Percentiles rank a stretch among this genome's conserved stretches.
These are phyloP conservation scores for Yamadazyma atmosphaerica DNA, from an alignment of 1,139 yeast genomes.

Conservation along the genomic window DNA sequence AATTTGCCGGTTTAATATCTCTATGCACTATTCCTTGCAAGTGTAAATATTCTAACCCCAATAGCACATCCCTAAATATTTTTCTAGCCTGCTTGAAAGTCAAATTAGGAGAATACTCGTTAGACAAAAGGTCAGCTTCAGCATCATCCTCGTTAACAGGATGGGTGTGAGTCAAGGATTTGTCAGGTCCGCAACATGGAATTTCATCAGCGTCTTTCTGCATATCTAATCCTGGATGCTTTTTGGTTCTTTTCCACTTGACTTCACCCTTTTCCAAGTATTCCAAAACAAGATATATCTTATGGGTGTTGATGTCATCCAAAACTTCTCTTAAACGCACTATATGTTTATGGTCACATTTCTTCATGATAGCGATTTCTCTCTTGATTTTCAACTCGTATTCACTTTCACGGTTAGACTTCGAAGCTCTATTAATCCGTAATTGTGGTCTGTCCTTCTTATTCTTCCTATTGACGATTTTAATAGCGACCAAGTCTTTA, in stretches of 20 bases:
- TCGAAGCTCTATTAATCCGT: constrained; percentile 40
- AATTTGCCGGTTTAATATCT: constrained; percentile 95
- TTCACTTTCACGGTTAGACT: constrained; percentile 21
- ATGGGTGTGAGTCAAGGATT: not conserved
- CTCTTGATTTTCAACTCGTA: constrained; percentile 74
- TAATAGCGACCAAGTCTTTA: constrained; percentile 83
- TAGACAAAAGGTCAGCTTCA: constrained; percentile 41
- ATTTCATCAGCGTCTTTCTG: constrained; percentile 20
- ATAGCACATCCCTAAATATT: constrained; percentile 79
- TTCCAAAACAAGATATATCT: constrained; percentile 88
- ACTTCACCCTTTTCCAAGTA: constrained; percentile 93
- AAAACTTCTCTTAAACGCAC: constrained; percentile 85
- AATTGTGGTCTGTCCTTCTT: constrained; percentile 54
- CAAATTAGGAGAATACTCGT: constrained; percentile 56
- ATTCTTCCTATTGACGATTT: constrained; percentile 80
- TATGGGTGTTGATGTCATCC: constrained; percentile 81
- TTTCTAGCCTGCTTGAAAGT: constrained; percentile 65
- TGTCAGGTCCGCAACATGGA: constrained; percentile 38
- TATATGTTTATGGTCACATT: constrained; percentile 88
- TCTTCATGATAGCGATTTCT: constrained; percentile 96
- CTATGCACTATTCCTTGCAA: constrained; percentile 93
- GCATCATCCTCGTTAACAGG: constrained; percentile 18
- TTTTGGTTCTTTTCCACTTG: constrained; percentile 63
- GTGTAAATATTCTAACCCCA: constrained; percentile 92
- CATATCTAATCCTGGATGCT: constrained; percentile 3